Percentiles rank a stretch among this genome's conserved stretches.
Conservation (phyloP, 1,139 yeast species). For the Eremothecium gossypii region DNA sequence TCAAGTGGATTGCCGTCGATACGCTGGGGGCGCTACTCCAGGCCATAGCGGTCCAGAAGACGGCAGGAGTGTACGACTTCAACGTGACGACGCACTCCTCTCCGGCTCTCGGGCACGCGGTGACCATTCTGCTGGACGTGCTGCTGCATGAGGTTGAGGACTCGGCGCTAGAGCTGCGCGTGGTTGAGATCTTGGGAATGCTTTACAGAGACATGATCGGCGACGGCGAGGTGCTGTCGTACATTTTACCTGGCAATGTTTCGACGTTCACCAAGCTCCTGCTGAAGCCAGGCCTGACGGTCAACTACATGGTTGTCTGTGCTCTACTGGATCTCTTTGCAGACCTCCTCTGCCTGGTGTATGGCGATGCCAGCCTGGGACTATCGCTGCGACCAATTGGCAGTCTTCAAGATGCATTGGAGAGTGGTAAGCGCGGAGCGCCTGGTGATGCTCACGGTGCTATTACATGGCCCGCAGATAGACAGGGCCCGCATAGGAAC, state of each 20-base stretch:
- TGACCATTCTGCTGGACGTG: slow-evolving; percentile 37
- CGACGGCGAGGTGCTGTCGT: slow-evolving; percentile 46
- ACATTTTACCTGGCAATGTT: slow-evolving; percentile 48
- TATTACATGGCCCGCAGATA: not conserved
- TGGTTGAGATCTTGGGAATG: slow-evolving; percentile 31
- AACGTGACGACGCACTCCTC: slow-evolving; percentile 32
- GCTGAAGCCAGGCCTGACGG: slow-evolving; percentile 30
- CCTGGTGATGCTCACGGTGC: not conserved
- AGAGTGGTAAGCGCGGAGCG: not conserved
- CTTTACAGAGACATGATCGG: slow-evolving; percentile 26
- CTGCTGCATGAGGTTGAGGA: slow-evolving; percentile 22
- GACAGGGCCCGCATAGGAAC: slow-evolving; percentile 35
- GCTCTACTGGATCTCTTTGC: slow-evolving; percentile 31
- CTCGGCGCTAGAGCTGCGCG: slow-evolving; percentile 30
- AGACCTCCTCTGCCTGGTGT: slow-evolving; percentile 31
- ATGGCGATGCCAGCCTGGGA: slow-evolving; percentile 35
- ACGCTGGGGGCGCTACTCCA: slow-evolving; percentile 30
- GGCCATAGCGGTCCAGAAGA: slow-evolving; percentile 27
- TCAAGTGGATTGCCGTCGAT: slow-evolving; percentile 36
- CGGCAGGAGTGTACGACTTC: slow-evolving; percentile 22
- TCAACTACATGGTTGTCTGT: slow-evolving; percentile 36
- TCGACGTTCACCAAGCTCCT: slow-evolving; percentile 41
- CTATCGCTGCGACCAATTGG: slow-evolving; percentile 1
- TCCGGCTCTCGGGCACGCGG: slow-evolving; percentile 41
- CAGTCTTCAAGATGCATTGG: not conserved